Base-by-base conservation (phyloP, 1,284 basidiomycete species). In the Cutaneotrichosporon sp. region DNA sequence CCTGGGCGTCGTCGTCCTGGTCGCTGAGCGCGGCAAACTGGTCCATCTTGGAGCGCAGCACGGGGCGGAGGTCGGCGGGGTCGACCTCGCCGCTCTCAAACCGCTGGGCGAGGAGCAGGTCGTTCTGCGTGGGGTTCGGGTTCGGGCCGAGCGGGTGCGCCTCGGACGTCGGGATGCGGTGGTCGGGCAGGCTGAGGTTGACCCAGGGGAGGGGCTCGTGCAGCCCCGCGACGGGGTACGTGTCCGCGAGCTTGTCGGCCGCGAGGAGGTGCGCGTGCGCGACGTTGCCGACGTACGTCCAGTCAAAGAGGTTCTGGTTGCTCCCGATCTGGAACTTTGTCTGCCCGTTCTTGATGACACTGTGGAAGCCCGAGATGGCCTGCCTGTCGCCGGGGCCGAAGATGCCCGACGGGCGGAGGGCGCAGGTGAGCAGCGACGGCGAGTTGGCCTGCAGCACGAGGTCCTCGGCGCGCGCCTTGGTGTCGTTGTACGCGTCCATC, bases 201-300 rank as follows among this genome's bases (percentile, higher is more conserved):
- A 93, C 83, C 31, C 86, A 81, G 2, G 85, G 82, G 0, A 93
- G 82, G 13, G 88, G 84, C 55, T 81, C 82, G 60, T 84, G 81
- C 59, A 91, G 84, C 75, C 54, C 78, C 67, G 65, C 65, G 51
- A 76, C 69, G 9, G 78, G 75, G 60, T 82, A 80, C 3, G 56
- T 62, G 36, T 81, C 46, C 73, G 68, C 63, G 74, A 77, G 58
- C 75, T 74, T 55, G 82, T 98, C 95, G 10, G 91, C 90, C 2
- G 97, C 97, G 52, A 99, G 87, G 9, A 99, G 81, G 76, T 99
- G 97, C 2, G 95, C 95, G 72, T 91, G 87, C 0, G 94, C 95
- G 64, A 97, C 89, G 77, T 99, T 99, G 66, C 88, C 92, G 66
- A 99, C 93, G 73, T 97, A 98, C 1, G 95, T 98, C 88, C 92